A percentile compares a stretch with the other conserved stretches of the same genome.
Evolutionary conservation across 208 protist species (phyloP).

Genomic region (Trypanosoma melophagium): DNA sequence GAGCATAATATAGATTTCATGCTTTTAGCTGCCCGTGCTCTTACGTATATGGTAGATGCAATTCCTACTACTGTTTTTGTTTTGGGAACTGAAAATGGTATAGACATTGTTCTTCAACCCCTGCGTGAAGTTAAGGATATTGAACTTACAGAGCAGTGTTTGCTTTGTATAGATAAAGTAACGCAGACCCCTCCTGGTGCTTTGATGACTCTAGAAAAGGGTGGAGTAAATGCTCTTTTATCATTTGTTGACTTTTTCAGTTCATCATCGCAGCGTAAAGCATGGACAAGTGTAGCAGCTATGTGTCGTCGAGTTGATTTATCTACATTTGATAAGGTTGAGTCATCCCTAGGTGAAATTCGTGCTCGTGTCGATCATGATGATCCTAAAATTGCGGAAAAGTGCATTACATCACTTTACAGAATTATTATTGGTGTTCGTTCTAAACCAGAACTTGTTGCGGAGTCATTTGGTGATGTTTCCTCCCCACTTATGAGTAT

Average conservation of each 20-base stretch:
- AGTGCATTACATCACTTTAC: constrained; percentile 54
- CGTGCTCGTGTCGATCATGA: constrained; percentile 55
- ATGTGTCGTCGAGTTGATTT: constrained; percentile 64
- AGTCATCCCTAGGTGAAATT: constrained; percentile 67
- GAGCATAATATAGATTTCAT: constrained; percentile 90
- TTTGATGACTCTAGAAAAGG: constrained; percentile 49
- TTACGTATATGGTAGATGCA: constrained; percentile 91
- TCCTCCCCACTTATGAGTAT: constrained; percentile 36
- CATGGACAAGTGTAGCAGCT: constrained; percentile 72
- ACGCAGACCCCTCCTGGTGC: constrained; percentile 44
- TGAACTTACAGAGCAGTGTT: constrained; percentile 94
- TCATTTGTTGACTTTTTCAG: constrained; percentile 94
- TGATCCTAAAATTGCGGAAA: constrained; percentile 74
- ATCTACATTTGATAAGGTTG: constrained; percentile 50
- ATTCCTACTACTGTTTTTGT: constrained; percentile 67
- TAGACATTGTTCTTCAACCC: constrained; percentile 73
- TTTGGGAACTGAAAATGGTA: constrained; percentile 48
- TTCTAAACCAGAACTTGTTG: constrained; percentile 39
- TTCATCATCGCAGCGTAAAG: constrained; percentile 83
- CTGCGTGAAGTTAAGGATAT: constrained; percentile 92
- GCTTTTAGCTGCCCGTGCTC: constrained; percentile 79
- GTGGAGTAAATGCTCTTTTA: constrained; percentile 84
- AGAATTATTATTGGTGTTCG: constrained; percentile 56
- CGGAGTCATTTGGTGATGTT: constrained; percentile 57
- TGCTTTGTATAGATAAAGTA: constrained; percentile 91